Evolutionary conservation across 257 asterid genomes (phyloP), one percentile per base, ranked within the genome.

Genomic region (Solanum pennellii): DNA sequence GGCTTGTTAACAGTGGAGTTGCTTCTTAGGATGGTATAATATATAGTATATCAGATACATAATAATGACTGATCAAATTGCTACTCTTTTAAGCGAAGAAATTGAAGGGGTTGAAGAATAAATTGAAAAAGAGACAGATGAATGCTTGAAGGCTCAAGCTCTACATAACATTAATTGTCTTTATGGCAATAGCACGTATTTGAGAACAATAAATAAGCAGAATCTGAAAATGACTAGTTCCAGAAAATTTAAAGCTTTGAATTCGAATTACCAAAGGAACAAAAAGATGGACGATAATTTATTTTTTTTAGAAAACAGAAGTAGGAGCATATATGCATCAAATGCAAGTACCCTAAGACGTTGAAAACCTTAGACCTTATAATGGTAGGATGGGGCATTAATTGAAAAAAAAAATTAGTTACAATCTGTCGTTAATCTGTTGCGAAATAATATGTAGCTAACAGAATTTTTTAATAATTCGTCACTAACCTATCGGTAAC

Each of bases 21-120:
- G 84, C 65, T 45, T 44, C 69, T 47, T 80, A 29, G 68, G 69
- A 80, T 80, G 85, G 37, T 21, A 45, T 80, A 9, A 39, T 7
- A 45, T 2, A 9, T 44, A 45, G 23, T 52, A 52, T 52, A 16
- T 75, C 35, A 75, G 83, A 75, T 75, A 33, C 16, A 75, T 79
- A 45, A 79, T 79, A 16, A 25, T 16, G 84, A 80, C 69, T 80
- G 85, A 80, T 80, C 12, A 80, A 80, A 80, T 80, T 80, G 27
- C 69, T 47, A 49, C 69, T 80, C 85, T 80, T 80, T 80, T 80
- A 80, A 80, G 85, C 29, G 85, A 80, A 80, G 85, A 80, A 74
- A 74, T 18, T 74, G 13, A 49, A 80, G 44, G 27, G 85, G 20
- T 27, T 31, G 68, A 47, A 20, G 65, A 45, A 27, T 27, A 47